phyloP scores from a whole-genome alignment of 257 asterid genomes.

The Solanum ossicruentum region DNA sequence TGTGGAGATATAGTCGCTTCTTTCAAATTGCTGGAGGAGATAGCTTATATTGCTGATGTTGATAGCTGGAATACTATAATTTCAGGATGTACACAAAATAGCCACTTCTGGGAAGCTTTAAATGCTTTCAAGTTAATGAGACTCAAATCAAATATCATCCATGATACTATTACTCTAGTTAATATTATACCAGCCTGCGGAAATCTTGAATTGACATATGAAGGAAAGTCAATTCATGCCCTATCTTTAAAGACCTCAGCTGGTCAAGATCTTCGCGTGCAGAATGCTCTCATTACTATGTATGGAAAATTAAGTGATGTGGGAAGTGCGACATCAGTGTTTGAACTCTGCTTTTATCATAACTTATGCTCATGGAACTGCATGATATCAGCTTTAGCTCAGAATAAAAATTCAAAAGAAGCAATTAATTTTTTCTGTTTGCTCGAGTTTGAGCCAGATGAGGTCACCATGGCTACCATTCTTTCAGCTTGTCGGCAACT shows the following conservation, averaged over 20 bases:
- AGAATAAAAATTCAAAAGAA: conserved; percentile 46
- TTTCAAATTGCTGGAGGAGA: conserved; percentile 22
- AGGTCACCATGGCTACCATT: conserved; percentile 45
- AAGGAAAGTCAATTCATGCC: conserved; percentile 39
- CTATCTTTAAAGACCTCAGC: conserved; percentile 36
- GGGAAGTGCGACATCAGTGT: conserved; percentile 39
- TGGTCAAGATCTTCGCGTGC: conserved; percentile 26
- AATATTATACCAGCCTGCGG: conserved; percentile 49
- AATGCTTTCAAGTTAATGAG: conserved; percentile 43
- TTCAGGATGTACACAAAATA: conserved; percentile 44
- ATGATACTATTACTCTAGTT: conserved; percentile 30
- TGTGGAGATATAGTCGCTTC: conserved; percentile 38
- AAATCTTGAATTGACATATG: conserved; percentile 25
- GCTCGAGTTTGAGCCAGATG: conserved; percentile 49
- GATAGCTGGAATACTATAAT: conserved; percentile 59
- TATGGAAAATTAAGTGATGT: conserved; percentile 52
- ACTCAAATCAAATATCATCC: conserved; percentile 17
- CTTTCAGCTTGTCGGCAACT: conserved; percentile 59
- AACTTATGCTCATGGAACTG: conserved; percentile 68
- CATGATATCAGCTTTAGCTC: conserved; percentile 43
- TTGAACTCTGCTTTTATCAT: conserved; percentile 25
- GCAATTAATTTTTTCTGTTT: conserved; percentile 36
- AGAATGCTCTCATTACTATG: conserved; percentile 54
- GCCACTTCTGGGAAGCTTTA: conserved; percentile 37
- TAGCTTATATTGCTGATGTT: conserved; percentile 16